Evolutionary conservation across 148 eudicot species (phyloP), one percentile per base, ranked within the genome.

Genomic region (Pouteria glomerata): DNA sequence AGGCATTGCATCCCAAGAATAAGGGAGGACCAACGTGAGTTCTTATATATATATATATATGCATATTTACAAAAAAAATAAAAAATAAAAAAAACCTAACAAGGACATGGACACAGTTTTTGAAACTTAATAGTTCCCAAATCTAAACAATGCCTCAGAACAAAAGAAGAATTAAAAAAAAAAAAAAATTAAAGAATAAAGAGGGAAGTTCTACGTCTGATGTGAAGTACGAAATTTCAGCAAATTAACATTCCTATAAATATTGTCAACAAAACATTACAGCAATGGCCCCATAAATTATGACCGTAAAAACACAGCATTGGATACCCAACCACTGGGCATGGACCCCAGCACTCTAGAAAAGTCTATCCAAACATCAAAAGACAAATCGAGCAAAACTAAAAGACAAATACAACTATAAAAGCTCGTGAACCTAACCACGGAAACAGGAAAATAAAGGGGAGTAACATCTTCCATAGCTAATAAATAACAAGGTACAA

Each of bases 241-340:
- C 41, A 64, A 29, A 26, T 13, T 1, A 19, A 1, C 33, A 66
- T 7, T 47, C 35, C 24, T 61, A 35, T 6, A 35, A 39, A 21
- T 14, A 62, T 37, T 21, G 66, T 24, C 29, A 21, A 39, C 44
- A 5, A 39, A 10, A 39, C 44, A 39, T 39, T 10, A 39, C 7
- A 0, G 44, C 44, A n/a, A n/a, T n/a, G n/a, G n/a, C 64, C 60
- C 55, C 6, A 45, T n/a, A 70, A 45, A 61, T 68, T 5, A 21
- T 70, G 72, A 47, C 26, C 50, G 63, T 18, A 33, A 69, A 27
- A 33, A 60, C 29, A 34, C 50, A 51, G 48, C 79, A 63, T 72
- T 61, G 76, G 77, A 78, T 75, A 56, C 82, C 71, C 68, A 55
- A 39, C 18, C 65, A 67, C 53, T 51, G 71, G 57, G 26, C n/a